These are phyloP conservation scores for Yarrowia deformans DNA, from an alignment of 805 yeast species.

Conservation along the genomic window DNA sequence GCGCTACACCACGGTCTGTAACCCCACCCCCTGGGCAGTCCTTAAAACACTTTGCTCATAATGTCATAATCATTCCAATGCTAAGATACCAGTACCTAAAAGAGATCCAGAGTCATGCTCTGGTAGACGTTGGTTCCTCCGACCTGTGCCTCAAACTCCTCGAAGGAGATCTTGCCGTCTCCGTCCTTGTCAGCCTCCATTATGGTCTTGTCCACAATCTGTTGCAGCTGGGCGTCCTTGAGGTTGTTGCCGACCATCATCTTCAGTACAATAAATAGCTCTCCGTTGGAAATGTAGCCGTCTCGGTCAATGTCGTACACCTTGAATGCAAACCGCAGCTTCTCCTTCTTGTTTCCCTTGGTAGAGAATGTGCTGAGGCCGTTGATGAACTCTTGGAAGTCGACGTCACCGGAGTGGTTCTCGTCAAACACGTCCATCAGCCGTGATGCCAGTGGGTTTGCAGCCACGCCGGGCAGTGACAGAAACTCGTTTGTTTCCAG, in stretches of 20 bases:
- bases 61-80: slow-evolving; percentile 16
- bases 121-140: slow-evolving; percentile 52
- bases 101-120: slow-evolving; percentile 50
- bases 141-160: slow-evolving; percentile 72
- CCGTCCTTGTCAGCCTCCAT: slow-evolving; percentile 90
- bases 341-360: slow-evolving; percentile 79
- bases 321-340: slow-evolving; percentile 85
- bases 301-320: slow-evolving; percentile 96
- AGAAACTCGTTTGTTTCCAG: slow-evolving; percentile 90
- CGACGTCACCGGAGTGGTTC: slow-evolving; percentile 91
- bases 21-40: too few species aligned
- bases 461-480: slow-evolving; percentile 88
- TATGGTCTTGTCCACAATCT: slow-evolving; percentile 95
- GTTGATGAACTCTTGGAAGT: slow-evolving; percentile 90
- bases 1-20: too few species aligned
- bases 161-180: slow-evolving; percentile 84
- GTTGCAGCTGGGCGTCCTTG: slow-evolving; percentile 87
- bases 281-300: slow-evolving; percentile 95
- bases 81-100: slow-evolving; percentile 41
- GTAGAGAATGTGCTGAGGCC: slow-evolving; percentile 89
- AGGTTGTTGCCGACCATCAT: slow-evolving; percentile 97
- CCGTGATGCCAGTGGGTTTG: slow-evolving; percentile 88
- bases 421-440: slow-evolving; percentile 93
- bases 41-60: background rate
- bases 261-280: slow-evolving; percentile 85